Conservation (phyloP, 2,329 filamentous ascomycete species). For the Thielaviopsis punctulata region DNA sequence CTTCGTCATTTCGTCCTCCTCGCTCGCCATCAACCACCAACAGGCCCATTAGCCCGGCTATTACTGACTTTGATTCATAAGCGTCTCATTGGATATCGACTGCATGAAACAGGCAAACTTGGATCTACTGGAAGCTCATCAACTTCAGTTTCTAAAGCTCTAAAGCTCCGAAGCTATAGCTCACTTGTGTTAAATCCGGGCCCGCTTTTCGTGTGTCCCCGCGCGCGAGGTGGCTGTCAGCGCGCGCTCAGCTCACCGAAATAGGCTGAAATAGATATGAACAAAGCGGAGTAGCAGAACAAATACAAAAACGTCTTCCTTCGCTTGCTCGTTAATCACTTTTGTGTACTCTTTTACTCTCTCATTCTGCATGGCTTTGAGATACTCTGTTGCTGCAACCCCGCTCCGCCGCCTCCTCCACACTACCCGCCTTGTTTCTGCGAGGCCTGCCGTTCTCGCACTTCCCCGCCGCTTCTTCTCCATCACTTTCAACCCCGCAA, state of each 20-base stretch:
- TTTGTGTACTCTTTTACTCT: neutral
- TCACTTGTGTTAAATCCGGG: neutral
- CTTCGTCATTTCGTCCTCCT: too few species aligned
- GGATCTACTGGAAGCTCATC: too few species aligned
- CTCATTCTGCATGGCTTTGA: neutral
- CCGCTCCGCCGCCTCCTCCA: neutral
- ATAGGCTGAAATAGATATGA: neutral
- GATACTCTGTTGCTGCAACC: neutral
- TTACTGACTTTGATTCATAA: too few species aligned
- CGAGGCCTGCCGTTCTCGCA: neutral
- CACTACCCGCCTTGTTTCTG: neutral
- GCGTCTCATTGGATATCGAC: too few species aligned
- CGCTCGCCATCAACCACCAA: too few species aligned
- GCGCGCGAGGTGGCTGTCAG: neutral
- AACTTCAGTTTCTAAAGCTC: too few species aligned
- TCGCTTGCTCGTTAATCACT: neutral
- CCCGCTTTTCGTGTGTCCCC: neutral
- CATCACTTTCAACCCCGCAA: neutral
- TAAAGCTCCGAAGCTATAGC: too few species aligned
- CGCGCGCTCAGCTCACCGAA: neutral
- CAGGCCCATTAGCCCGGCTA: too few species aligned
- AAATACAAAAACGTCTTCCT: neutral
- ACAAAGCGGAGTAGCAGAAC: neutral
- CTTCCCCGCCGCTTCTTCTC: neutral
- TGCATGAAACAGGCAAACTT: too few species aligned